Percentiles rank a stretch among this genome's conserved stretches.
phyloP scores from a whole-genome alignment of 139 green algal genomes.

The Volvox reticuliferus region DNA sequence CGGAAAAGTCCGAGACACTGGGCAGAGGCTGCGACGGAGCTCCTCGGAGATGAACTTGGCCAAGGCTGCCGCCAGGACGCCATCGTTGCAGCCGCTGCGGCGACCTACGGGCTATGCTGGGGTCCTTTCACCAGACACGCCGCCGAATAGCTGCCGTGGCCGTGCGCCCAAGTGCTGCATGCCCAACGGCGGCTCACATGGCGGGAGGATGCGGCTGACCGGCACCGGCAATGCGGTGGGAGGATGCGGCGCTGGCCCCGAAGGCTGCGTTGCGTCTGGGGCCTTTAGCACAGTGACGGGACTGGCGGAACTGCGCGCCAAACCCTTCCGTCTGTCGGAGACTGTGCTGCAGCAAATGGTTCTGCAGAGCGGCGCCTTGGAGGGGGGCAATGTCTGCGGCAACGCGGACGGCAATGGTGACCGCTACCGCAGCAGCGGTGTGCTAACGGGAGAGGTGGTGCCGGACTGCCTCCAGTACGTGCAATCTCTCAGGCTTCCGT shows the following conservation, averaged over 20 bases:
- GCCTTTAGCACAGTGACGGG: not conserved
- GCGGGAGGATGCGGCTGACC: too few species aligned
- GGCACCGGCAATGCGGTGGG: not conserved
- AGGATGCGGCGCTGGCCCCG: not conserved
- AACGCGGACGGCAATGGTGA: not conserved
- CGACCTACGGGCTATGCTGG: not conserved
- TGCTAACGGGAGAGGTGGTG: not conserved
- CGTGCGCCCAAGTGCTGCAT: not conserved
- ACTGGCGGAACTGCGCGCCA: not conserved
- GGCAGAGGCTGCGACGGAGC: not conserved
- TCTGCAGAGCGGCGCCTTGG: not conserved
- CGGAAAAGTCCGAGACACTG: too few species aligned
- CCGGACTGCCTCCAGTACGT: slow-evolving; percentile 11
- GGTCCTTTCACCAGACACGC: not conserved
- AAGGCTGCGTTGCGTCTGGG: too few species aligned
- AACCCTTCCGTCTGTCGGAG: not conserved
- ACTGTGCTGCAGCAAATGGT: not conserved
- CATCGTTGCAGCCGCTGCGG: not conserved
- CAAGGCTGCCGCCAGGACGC: not conserved
- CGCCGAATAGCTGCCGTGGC: not conserved
- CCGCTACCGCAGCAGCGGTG: not conserved
- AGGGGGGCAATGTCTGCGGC: not conserved
- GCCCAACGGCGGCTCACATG: not conserved
- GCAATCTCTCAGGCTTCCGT: not conserved
- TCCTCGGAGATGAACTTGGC: slow-evolving; percentile 4